Conservation (phyloP, 306 rosid genomes). For the Prosopis cineraria region DNA sequence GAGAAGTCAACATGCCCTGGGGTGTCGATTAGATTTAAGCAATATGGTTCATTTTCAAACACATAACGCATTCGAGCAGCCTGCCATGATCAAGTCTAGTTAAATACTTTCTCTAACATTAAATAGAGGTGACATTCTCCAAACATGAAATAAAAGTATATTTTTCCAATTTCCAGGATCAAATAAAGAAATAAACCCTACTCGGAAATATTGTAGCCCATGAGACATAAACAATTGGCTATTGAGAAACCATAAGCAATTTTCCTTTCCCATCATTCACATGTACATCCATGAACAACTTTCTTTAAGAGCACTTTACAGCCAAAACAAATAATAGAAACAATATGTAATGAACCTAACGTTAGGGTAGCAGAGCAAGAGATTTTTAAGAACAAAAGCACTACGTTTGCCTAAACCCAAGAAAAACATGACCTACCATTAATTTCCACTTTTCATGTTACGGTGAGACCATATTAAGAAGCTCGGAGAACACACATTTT, state of each 20-base stretch:
- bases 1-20: constrained; percentile 98
- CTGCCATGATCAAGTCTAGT: constrained; percentile 48
- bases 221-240: background rate
- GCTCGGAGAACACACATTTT: background rate
- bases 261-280: background rate
- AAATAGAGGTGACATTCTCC: background rate
- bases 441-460: background rate
- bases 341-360: background rate
- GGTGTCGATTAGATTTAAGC: constrained; percentile 91
- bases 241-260: background rate
- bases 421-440: background rate
- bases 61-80: constrained; percentile 92
- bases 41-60: constrained; percentile 59
- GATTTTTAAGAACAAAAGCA: background rate
- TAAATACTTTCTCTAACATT: constrained; percentile 27
- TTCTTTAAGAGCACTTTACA: background rate
- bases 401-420: background rate
- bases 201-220: background rate
- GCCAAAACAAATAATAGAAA: background rate
- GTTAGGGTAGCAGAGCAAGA: background rate
- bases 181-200: constrained; percentile 14
- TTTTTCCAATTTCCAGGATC: background rate
- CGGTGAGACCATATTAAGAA: background rate
- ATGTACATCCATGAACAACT: background rate
- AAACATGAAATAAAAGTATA: constrained; percentile 1